Base-by-base conservation (phyloP, 352 stramenopile species). In the Phytophthora melonis region DNA sequence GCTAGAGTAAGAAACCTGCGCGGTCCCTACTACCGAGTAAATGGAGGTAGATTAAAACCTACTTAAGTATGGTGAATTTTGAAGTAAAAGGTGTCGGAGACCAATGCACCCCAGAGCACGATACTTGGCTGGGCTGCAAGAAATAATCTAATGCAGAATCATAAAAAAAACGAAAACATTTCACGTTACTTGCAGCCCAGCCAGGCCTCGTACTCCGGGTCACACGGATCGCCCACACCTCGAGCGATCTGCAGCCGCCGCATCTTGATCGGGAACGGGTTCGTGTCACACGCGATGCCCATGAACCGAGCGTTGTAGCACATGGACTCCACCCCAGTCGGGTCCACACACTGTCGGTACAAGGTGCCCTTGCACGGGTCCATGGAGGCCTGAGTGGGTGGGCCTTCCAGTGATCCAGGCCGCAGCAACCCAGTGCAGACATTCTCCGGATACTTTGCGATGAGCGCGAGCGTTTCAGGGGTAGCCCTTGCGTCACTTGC, bases 321-420 rank as follows among this genome's bases (percentile, higher is more conserved):
- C 63, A 81, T 81, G 6, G 45, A 53, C 9, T 53, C 45, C 3
- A 47, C 43, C 11, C 34, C 56, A 18, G 16, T 53, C 18, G 45
- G 25, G n/a, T 68, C 23, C 1, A 14, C 4, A 34, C 80, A 84
- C 49, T 77, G 25, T 19, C 71, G 66, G 49, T 77, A 83, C 59
- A 83, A 43, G 11, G 66, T 79, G 1, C 79, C 79, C 19, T 81
- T 77, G 74, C 77, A 86, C n/a, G 45, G 45, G 23, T 23, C 45
- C 45, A 53, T 70, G 5, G 54, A 59, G 16, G 18, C 53, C 5
- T 43, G 21, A 2, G 71, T 74, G 10, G 65, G 43, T 9, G 34
- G 32, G 6, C 27, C 65, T 25, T 71, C 64, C 39, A 75, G 18
- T 3, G 54, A 49, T 3, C 13, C 64, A 13, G 64, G 45, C 0